Evolutionary conservation across 1,284 basidiomycete genomes (phyloP), one percentile per base, ranked within the genome.

Genomic region (Neolentinus lepideus): DNA sequence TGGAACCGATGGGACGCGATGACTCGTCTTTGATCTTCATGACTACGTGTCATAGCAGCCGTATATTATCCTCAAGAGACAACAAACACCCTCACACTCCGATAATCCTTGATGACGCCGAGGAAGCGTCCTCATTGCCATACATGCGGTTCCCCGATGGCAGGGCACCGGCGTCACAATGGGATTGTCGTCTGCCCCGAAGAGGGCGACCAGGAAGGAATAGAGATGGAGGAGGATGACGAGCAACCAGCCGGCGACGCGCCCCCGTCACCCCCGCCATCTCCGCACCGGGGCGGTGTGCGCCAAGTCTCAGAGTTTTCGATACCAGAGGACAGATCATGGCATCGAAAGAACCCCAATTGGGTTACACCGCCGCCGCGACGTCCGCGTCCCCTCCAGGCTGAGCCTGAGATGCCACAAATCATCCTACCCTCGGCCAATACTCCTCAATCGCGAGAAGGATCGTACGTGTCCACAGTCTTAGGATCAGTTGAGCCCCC

Each of bases 141-240:
- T 2, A 55, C 53, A 14, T 61, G 59, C 43, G 52, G 54, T 22
- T 45, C 51, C 26, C 58, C 52, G 14, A 61, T 59, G 59, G 58
- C 57, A 31, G 59, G 59, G 9, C 59, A 61, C 50, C 35, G 51
- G 27, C 55, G 58, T 16, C 22, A 31, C 24, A n/a, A 59, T 53
- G 35, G 55, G n/a, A 53, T 29, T 22, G 22, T 47, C 27, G 24
- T 52, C 33, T 52, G 50, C 25, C 51, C 48, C 48, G n/a, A n/a
- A 19, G 24, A 4, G 12, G 50, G 22, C 35, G 38, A 33, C 50
- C 35, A 36, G 31, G 33, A 26, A 11, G 21, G 12, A 19, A 21
- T 31, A 27, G 52, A 31, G 35, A 52, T 53, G 24, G 48, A 45
- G 22, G 54, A 21, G 16, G 45, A 51, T 43, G 27, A 47, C 36